Evolutionary conservation across 1,139 yeast genomes (phyloP), one percentile per base, ranked within the genome.

Genomic region (Sugiyamaella neomexicana): DNA sequence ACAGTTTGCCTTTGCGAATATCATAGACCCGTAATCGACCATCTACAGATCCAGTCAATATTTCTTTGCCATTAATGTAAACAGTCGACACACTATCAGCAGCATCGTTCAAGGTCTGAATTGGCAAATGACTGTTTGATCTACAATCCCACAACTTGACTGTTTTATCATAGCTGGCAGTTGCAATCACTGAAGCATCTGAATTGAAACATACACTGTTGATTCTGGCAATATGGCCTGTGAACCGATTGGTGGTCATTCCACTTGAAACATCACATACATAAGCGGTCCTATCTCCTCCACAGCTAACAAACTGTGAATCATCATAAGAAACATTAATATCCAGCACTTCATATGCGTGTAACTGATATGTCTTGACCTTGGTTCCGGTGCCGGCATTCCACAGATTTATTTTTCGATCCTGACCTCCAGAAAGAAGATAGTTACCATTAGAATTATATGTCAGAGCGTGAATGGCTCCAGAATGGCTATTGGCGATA

Each of bases 71-170:
- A 8, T 55, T 53, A 1, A 70, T 59, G 2, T 47, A 57, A 2
- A 72, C 67, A 4, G 63, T 55, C 1, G 72, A 62, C 1, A 72
- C 65, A 43, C 73, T 68, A 50, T 72, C 76, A 42, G 59, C 64
- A 12, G 75, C 72, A 7, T 71, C 74, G 2, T 58, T 54, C 12
- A 72, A 60, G 1, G 66, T 58, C 57, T 72, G 75, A 5, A 72
- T 60, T 2, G 75, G 73, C 1, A 63, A 52, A 6, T 58, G 53
- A 12, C 68, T 58, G 32, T 38, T 44, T 1, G 50, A 45, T 40
- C 67, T 61, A 40, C 65, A 55, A 58, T 72, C 76, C 76, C 76
- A 72, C 10, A 71, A 56, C 45, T 68, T 62, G 27, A 71, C 74
- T 2, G 69, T 64, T 13, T 71, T 65, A 53, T 72, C 76, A 49